Base-by-base conservation (phyloP, 805 yeast species). In the Candida coleopterorum region DNA sequence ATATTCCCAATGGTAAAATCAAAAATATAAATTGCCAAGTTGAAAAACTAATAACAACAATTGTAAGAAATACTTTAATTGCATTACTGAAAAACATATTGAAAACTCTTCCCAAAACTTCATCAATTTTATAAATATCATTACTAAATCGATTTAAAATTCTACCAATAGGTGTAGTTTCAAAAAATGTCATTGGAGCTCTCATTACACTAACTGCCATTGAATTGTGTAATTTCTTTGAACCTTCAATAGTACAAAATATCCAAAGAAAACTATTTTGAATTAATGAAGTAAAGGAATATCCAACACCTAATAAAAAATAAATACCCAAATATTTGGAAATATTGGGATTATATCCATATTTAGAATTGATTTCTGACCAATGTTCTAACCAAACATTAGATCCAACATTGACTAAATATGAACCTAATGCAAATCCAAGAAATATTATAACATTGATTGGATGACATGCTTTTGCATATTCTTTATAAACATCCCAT, bases 371-470 rank as follows among this genome's bases (percentile, higher is more conserved):
- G 16, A 83, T 76, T 56, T 93, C 99, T 9, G 97, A 85, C 98
- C 98, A 93, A 58, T 86, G 86, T 58, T 93, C 93, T 51, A 93
- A 75, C 99, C 99, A 93, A 37, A 90, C 75, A 55, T 81, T 88
- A 25, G 88, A 79, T 30, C 64, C 63, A 34, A 86, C 90, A 39
- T 79, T 72, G 34, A 79, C 52, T 9, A 71, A 54, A 73, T 77
- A 82, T 0, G 85, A 71, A 4, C 72, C 32, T n/a, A 82, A 52
- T 43, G 84, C 70, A 44, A 77, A 69, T 0, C 54, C 35, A 34
- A 87, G 46, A 53, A 80, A 81, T 2, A 82, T 48, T 0, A 68
- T 18, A 12, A 88, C 95, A 42, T 75, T 77, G 34, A 52, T 61
- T 7, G 82, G 74, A 43, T 86, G 86, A 65, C 96, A 89, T 0